Evolutionary conservation across 495 filamentous ascomycete genomes (phyloP), one percentile per base, ranked within the genome.

Genomic region (Lasiosphaeris hirsuta): DNA sequence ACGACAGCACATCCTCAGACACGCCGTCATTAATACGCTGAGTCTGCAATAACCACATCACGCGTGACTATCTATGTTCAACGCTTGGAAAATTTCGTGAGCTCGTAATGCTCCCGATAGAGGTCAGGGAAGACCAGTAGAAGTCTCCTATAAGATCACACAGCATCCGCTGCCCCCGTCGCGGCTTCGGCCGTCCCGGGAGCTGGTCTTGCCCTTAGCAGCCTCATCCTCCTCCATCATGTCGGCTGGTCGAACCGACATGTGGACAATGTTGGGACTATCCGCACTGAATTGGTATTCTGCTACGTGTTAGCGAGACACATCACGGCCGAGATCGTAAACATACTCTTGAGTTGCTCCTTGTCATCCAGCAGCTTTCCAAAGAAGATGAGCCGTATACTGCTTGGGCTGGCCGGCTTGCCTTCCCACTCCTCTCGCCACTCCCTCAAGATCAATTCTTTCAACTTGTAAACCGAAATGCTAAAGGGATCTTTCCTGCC

Each of bases 341-440:
- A 62, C 67, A n/a, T 58, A 74, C 68, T 73, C 62, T 68, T 89
- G 57, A 96, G 72, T 63, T 84, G 83, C 58, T 86, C 82, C 68
- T 92, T 92, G 67, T 96, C 92, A 63, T 93, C 91, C 51, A 96
- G 69, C 71, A 96, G 72, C 68, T 92, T 88, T 10, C 92, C 92
- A 72, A 93, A 92, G 30, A 87, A 88, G 58, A 96, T 96, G 64
- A 96, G 73, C 51, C 92, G 81, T 72, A 96, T 96, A 15, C 84
- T 86, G 60, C 84, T 90, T 7, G 92, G 91, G 61, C 86, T 90
- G 33, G 88, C 83, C 0, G 92, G 92, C 62, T 87, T 84, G 14
- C 84, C 74, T 66, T 96, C 92, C 92, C 92, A 96, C 67, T 96
- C 92, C 61, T 85, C 84, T 62, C 89, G 80, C 92, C 92, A 96